phyloP scores from a whole-genome alignment of 1,139 yeast species.

The Sugiyamaella grinbergsii region DNA sequence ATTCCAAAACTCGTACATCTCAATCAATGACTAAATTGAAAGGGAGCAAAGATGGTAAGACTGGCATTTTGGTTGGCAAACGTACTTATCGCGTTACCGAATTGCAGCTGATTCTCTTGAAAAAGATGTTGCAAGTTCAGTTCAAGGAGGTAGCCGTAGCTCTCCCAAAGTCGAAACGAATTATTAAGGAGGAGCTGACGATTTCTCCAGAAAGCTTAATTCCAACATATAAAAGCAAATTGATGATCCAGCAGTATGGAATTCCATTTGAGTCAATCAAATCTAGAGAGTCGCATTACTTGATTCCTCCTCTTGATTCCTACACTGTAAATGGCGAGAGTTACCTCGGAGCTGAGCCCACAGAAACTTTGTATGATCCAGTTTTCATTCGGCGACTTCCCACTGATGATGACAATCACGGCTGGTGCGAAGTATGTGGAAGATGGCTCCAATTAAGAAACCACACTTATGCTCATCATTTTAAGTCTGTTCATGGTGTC shows the following conservation, averaged over 20 bases:
- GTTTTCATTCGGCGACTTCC: constrained; percentile 28
- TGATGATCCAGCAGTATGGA: constrained; percentile 24
- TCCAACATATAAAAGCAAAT: constrained; percentile 16
- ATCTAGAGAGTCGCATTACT: constrained; percentile 19
- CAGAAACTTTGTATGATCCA: constrained; percentile 29
- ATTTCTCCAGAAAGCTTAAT: constrained; percentile 11
- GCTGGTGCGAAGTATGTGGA: constrained; percentile 32
- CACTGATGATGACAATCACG: constrained; percentile 29
- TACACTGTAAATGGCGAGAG: constrained; percentile 27
- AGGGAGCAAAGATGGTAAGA: constrained; percentile 17
- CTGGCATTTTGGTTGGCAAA: constrained; percentile 18
- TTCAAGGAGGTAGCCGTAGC: constrained; percentile 10
- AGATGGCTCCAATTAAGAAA: constrained; percentile 30
- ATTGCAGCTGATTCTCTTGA: constrained; percentile 14
- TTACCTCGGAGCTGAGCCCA: constrained; percentile 31
- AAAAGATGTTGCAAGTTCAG: constrained; percentile 14
- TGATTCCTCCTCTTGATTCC: constrained; percentile 23
- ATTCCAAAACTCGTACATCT: background rate
- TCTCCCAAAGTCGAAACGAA: constrained; percentile 16
- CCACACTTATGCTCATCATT: constrained; percentile 31
- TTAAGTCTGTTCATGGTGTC: constrained; percentile 30
- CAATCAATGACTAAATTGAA: constrained; percentile 1
- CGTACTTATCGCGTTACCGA: constrained; percentile 16
- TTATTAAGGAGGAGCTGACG: constrained; percentile 11
- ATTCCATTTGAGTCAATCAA: constrained; percentile 27